A percentile compares a stretch with the other conserved stretches of the same genome.
These are phyloP conservation scores for Leccinum aurantiacum DNA, from an alignment of 768 basidiomycete genomes.

Conservation along the genomic window DNA sequence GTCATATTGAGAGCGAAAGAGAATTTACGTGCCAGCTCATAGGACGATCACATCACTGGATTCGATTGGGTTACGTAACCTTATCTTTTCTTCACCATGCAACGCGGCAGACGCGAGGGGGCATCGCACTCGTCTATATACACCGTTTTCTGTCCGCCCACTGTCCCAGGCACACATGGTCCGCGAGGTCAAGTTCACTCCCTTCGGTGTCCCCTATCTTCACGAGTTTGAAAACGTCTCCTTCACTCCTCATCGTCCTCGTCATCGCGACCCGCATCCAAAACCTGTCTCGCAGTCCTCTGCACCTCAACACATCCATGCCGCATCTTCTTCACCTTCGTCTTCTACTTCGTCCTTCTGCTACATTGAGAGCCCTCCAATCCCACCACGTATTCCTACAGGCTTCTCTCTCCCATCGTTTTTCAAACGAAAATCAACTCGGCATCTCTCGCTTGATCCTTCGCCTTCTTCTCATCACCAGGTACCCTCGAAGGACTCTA, in stretches of 20 bases:
- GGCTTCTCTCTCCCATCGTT: constrained; percentile 21
- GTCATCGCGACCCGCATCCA: neutral
- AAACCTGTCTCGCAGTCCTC: neutral
- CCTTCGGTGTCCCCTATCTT: constrained; percentile 31
- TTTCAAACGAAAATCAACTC: constrained; percentile 25
- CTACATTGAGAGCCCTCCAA: constrained; percentile 25
- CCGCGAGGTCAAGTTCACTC: constrained; percentile 28
- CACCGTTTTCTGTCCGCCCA: neutral
- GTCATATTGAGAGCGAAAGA: constrained; percentile 15
- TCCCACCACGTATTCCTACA: constrained; percentile 10
- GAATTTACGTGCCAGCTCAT: neutral
- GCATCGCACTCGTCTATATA: neutral
- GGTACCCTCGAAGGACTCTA: neutral
- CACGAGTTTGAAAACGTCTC: constrained; percentile 32
- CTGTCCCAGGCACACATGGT: constrained; percentile 14
- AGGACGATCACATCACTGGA: neutral
- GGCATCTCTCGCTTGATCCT: neutral
- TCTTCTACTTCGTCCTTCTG: constrained; percentile 30
- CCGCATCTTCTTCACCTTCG: neutral
- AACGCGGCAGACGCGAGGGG: constrained; percentile 10
- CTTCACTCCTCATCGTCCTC: constrained; percentile 3
- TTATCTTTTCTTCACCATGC: neutral
- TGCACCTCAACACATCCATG: neutral
- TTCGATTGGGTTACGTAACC: constrained; percentile 9
- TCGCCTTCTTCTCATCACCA: neutral